Evolutionary conservation across 2,329 filamentous ascomycete genomes (phyloP).

Genomic region (Hymenoscyphus albidus): DNA sequence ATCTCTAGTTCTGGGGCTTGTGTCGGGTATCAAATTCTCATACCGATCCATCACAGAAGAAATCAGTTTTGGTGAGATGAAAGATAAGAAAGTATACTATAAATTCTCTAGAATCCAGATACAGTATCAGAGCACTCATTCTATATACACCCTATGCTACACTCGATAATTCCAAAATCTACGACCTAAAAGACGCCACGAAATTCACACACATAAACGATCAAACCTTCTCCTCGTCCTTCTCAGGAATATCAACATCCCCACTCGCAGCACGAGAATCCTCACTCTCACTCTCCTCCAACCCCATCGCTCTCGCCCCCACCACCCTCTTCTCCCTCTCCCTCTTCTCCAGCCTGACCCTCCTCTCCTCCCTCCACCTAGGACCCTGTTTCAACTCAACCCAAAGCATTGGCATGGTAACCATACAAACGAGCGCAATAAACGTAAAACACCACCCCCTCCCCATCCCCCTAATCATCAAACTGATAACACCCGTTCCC

Average conservation of each 20-base stretch:
- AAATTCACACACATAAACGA: not conserved
- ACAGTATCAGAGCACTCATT: not conserved
- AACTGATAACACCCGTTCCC: slow-evolving; percentile 55
- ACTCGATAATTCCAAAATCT: no score
- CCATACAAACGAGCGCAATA: slow-evolving; percentile 48
- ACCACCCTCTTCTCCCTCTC: slow-evolving; percentile 21
- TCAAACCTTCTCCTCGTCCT: not conserved
- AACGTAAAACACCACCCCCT: slow-evolving; percentile 61
- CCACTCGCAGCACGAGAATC: not conserved
- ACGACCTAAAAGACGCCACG: not conserved
- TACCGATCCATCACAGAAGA: no score
- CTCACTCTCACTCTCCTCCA: slow-evolving; percentile 2
- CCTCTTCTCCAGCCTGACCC: slow-evolving; percentile 39
- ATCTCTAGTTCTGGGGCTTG: no score
- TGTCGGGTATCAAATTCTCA: no score
- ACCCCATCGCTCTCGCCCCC: slow-evolving; percentile 22
- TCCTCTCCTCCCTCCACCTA: slow-evolving; percentile 48
- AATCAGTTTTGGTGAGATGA: no score
- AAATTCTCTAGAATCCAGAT: not conserved
- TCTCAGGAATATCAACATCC: not conserved
- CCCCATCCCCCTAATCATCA: slow-evolving; percentile 55
- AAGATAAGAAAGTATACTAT: no score
- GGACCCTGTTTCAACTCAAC: slow-evolving; percentile 48
- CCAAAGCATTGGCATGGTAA: slow-evolving; percentile 47
- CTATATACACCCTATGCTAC: not conserved